Evolutionary conservation across 2,329 filamentous ascomycete species (phyloP), one percentile per base, ranked within the genome.

Genomic region (Paracamarosporium sp.): DNA sequence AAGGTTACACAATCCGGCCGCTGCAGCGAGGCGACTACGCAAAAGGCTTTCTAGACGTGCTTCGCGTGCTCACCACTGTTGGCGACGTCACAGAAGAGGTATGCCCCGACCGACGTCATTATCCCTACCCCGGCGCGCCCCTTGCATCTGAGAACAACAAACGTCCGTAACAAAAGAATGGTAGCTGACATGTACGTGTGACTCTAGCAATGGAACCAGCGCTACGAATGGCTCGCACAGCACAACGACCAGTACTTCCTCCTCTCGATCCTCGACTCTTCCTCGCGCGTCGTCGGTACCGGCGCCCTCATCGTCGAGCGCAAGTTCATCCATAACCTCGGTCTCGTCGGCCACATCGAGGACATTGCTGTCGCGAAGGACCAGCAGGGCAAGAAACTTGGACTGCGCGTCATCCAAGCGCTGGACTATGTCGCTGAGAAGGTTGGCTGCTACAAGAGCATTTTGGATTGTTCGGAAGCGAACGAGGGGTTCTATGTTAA

Each of bases 401-500:
- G 95, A 4, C 81, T 97, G 72, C 86, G 92, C 66, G 90, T 98
- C 66, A 98, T 98, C 70, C 92, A 98, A 80, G 93, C 94, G 7
- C 85, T 99, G 73, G 93, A 98, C 79, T 90, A 85, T 74, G 88
- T 98, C 59, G 93, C 93, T 54, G 88, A 92, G 75, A 86, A 92
- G 75, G 89, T 95, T 56, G 95, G 94, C 54, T 98, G 94, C 80
- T 98, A 98, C 80, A 98, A 92, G 89, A 93, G 88, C 64, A 98
- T 99, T 67, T 86, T 98, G 64, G 94, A 98, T 79, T 99, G 95
- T 82, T 96, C 91, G 65, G 94, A 97, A 79, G 87, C 90, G 68
- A 99, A 98, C 76, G 93, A 97, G 78, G 94, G 93, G 22, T 98
- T 99, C 82, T 99, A 99, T 78, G 85, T 97, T 78, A 98, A 98